Evolutionary conservation across 331 rosid genomes (phyloP).

Genomic region (Saraca asoca): DNA sequence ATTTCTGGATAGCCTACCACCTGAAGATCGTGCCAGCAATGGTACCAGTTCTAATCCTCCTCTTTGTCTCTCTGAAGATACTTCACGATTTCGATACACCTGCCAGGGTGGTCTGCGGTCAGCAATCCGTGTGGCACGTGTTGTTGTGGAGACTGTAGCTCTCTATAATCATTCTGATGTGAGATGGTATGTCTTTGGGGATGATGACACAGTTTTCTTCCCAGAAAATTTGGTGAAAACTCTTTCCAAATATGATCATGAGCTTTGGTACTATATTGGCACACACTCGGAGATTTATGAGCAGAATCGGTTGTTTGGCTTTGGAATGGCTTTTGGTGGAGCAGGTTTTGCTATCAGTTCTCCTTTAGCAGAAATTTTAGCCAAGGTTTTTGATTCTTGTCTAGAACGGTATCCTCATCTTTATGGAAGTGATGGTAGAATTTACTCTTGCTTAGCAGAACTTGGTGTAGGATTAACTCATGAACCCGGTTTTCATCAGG

Average conservation of each 20-base stretch:
- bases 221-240: conserved; percentile 78
- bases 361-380: conserved; percentile 61
- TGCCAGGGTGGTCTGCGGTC: conserved; percentile 49
- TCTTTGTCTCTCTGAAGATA: conserved; percentile 63
- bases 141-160: conserved; percentile 66
- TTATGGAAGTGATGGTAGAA: conserved; percentile 84
- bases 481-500: conserved; percentile 94
- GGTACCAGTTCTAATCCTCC: conserved; percentile 57
- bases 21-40: conserved; percentile 21
- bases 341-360: conserved; percentile 88
- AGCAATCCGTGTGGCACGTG: conserved; percentile 78
- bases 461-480: conserved; percentile 80
- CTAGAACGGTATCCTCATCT: conserved; percentile 81
- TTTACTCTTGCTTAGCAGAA: conserved; percentile 73
- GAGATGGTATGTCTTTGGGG: conserved; percentile 92
- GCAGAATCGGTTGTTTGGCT: conserved; percentile 62
- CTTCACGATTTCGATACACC: conserved; percentile 70
- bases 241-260: conserved; percentile 78
- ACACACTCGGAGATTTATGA: conserved; percentile 71
- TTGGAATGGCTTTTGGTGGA: conserved; percentile 88
- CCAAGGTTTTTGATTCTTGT: conserved; percentile 76
- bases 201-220: conserved; percentile 82
- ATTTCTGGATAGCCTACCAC: conserved; percentile 56
- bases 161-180: conserved; percentile 54
- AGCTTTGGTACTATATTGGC: conserved; percentile 82